These are phyloP conservation scores for Vitis hybrid DNA, from an alignment of 177 flowering plant species.

Conservation along the genomic window DNA sequence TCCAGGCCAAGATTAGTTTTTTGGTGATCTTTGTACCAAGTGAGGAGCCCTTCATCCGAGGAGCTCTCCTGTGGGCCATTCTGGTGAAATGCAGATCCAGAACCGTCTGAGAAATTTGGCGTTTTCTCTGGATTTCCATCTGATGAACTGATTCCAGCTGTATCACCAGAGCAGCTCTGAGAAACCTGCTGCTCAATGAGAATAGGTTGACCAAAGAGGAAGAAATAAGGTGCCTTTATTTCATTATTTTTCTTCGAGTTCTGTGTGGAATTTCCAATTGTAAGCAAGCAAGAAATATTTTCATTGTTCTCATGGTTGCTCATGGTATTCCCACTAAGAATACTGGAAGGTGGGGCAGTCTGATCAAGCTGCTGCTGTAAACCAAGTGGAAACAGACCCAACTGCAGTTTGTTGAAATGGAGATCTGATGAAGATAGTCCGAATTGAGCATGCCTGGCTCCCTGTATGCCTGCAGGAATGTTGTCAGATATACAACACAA, in stretches of 20 bases:
- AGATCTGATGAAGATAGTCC: slow-evolving; percentile 28
- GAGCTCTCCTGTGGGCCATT: slow-evolving; percentile 28
- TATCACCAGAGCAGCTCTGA: slow-evolving; percentile 38
- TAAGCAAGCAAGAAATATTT: slow-evolving; percentile 31
- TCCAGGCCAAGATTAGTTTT: slow-evolving; percentile 21
- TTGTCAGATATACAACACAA: slow-evolving; percentile 30
- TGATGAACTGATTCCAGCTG: slow-evolving; percentile 25
- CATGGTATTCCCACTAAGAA: slow-evolving; percentile 2
- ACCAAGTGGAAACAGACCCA: slow-evolving; percentile 24
- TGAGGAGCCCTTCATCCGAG: slow-evolving; percentile 31
- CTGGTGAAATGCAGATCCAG: slow-evolving; percentile 31
- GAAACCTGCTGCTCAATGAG: slow-evolving; percentile 36
- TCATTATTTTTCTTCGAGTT: slow-evolving; percentile 17
- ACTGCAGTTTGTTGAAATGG: slow-evolving; percentile 33
- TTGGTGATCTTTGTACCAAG: slow-evolving; percentile 25
- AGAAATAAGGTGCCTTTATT: slow-evolving; percentile 26
- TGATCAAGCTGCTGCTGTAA: slow-evolving; percentile 21
- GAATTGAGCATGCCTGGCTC: slow-evolving; percentile 66
- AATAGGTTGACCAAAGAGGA: slow-evolving; percentile 52
- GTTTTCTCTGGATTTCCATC: slow-evolving; percentile 34
- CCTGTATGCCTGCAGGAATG: slow-evolving; percentile 59
- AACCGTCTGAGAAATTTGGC: slow-evolving; percentile 35
- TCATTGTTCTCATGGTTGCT: slow-evolving; percentile 10
- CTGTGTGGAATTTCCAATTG: slow-evolving; percentile 24
- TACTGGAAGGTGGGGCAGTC: slow-evolving; percentile 13